A percentile compares a stretch with the other conserved stretches of the same genome.
phyloP scores from a whole-genome alignment of 139 green algal genomes.

The Prasinococcaceae sp. region DNA sequence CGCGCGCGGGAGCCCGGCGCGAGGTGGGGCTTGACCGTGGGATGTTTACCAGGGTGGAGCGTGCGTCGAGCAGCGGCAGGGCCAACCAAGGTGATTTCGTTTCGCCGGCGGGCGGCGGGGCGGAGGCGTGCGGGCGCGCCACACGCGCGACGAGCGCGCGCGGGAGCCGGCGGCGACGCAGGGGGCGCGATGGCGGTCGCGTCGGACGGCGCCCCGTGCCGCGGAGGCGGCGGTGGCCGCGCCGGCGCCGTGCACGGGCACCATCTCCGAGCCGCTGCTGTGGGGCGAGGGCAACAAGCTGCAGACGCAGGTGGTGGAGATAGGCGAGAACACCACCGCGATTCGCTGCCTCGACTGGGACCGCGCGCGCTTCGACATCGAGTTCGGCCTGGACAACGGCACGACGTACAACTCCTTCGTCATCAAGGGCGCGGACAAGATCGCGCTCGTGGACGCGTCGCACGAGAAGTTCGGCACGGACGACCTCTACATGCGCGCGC shows the following conservation, averaged over 20 bases:
- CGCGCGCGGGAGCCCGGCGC: no score
- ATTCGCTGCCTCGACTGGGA: conserved; percentile 91
- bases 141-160: no score
- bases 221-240: no score
- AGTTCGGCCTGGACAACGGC: conserved; percentile 49
- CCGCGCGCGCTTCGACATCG: conserved; percentile 88
- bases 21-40: no score
- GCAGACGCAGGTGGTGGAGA: conserved; percentile 47
- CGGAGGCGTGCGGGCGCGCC: no score
- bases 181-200: no score
- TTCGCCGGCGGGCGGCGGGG: no score
- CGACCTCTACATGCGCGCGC: conserved; percentile 57
- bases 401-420: conserved; percentile 95
- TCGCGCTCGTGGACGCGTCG: conserved; percentile 71
- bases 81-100: no score
- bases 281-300: conserved; percentile 21
- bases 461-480: conserved; percentile 97
- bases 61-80: no score
- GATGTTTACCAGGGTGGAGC: no score
- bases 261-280: conserved; percentile 19
- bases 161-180: no score
- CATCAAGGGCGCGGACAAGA: conserved; percentile 75
- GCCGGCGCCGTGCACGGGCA: neutral
- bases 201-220: no score
- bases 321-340: conserved; percentile 64